A percentile compares a stretch with the other conserved stretches of the same genome.
Evolutionary conservation across 495 filamentous ascomycete species (phyloP).

Genomic region (Neurospora hispaniola): DNA sequence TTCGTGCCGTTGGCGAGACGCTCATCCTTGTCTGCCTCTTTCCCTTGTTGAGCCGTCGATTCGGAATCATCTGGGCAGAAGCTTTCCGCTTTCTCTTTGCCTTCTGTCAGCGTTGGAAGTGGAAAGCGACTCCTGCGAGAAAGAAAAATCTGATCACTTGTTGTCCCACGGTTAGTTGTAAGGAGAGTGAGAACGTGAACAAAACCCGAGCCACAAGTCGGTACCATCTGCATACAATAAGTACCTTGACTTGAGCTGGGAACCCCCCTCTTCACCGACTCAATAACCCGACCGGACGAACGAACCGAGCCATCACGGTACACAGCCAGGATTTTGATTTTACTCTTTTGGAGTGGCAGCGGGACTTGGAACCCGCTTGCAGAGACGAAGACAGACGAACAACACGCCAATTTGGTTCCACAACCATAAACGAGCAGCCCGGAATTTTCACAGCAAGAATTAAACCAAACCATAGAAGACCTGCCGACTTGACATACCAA

Average conservation of each 20-base stretch:
- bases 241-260: background rate
- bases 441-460: background rate
- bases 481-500: background rate
- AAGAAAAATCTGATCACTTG: conserved; percentile 3
- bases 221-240: background rate
- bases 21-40: conserved; percentile 9
- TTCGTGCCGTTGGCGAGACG: background rate
- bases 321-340: background rate
- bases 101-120: background rate
- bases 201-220: background rate
- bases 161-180: background rate
- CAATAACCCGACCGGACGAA: background rate
- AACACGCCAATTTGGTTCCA: background rate
- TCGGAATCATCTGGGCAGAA: background rate
- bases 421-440: background rate
- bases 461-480: background rate
- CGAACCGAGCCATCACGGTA: background rate
- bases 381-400: background rate
- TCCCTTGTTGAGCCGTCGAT: conserved; percentile 1
- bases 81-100: conserved; percentile 4
- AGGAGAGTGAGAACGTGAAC: background rate
- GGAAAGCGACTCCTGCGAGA: background rate
- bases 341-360: background rate
- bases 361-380: background rate
- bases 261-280: background rate